Evolutionary conservation across 1,284 basidiomycete genomes (phyloP).

Genomic region (Tilletiaria anomala): DNA sequence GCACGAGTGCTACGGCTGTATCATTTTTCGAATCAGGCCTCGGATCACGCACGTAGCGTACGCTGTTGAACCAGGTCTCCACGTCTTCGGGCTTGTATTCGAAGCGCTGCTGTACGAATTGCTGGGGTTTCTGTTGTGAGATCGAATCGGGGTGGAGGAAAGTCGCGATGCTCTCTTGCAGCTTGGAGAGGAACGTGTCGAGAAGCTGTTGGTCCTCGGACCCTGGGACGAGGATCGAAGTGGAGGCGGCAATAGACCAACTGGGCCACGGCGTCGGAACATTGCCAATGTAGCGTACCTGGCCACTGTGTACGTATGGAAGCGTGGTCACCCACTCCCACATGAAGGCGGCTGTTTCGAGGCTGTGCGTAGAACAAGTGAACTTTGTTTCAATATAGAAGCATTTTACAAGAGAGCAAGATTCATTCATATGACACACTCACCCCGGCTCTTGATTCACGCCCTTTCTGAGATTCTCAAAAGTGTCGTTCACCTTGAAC

Average conservation of each 20-base stretch:
- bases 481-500: slow-evolving; percentile 35
- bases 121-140: slow-evolving; percentile 3
- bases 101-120: slow-evolving; percentile 16
- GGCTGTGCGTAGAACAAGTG: slow-evolving; percentile 1
- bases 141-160: slow-evolving; percentile 21
- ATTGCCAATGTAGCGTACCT: slow-evolving; percentile 54
- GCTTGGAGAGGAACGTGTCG: slow-evolving; percentile 12
- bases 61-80: slow-evolving; percentile 44
- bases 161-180: slow-evolving; percentile 12
- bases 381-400: slow-evolving; percentile 44
- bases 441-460: slow-evolving; percentile 50
- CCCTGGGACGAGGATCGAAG: slow-evolving; percentile 4
- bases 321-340: slow-evolving; percentile 60
- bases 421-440: background rate
- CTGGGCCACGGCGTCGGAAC: slow-evolving; percentile 91
- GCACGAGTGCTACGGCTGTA: too few species aligned
- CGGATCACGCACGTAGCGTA: slow-evolving; percentile 27
- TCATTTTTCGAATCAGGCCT: slow-evolving; percentile 5
- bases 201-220: slow-evolving; percentile 3
- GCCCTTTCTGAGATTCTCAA: slow-evolving; percentile 61
- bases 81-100: slow-evolving; percentile 58
- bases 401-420: background rate
- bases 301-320: slow-evolving; percentile 1
- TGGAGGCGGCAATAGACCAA: slow-evolving; percentile 49
- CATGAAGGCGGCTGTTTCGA: slow-evolving; percentile 41